Evolutionary conservation across 2,329 filamentous ascomycete genomes (phyloP).

Genomic region (Cladosporium sp.): DNA sequence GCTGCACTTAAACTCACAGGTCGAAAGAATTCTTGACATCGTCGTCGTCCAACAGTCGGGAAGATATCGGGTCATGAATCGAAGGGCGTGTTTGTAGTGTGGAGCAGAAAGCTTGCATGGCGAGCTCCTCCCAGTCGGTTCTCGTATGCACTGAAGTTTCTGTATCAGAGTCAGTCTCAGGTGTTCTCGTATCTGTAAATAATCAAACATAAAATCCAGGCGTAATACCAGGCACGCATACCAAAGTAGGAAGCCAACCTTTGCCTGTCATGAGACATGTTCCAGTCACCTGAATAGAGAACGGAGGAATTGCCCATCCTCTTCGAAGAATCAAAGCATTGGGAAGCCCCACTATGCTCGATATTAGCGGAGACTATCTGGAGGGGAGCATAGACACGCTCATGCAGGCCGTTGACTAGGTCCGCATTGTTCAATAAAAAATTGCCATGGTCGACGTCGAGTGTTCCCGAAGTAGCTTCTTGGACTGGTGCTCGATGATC

Average conservation of each 20-base stretch:
- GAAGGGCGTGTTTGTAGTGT: conserved; percentile 3
- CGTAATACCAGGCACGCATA: too few species aligned
- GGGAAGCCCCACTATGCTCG: too few species aligned
- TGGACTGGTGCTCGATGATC: neutral
- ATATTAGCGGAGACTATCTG: neutral
- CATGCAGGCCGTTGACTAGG: conserved; percentile 2
- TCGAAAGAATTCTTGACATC: conserved; percentile 5
- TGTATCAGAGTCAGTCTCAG: neutral
- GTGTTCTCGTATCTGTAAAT: neutral
- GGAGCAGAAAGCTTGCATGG: neutral
- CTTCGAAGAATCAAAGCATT: too few species aligned
- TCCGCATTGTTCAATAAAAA: too few species aligned
- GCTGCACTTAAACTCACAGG: neutral
- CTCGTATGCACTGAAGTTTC: neutral
- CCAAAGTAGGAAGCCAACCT: too few species aligned
- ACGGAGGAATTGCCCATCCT: too few species aligned
- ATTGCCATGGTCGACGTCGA: too few species aligned
- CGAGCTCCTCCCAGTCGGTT: conserved; percentile 7
- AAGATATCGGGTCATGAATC: conserved; percentile 4
- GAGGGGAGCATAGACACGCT: conserved; percentile 1
- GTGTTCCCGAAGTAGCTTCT: neutral
- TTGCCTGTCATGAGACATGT: too few species aligned
- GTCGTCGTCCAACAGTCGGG: neutral
- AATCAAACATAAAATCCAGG: neutral
- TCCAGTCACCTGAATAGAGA: too few species aligned